Evolutionary conservation across 768 basidiomycete genomes (phyloP), one percentile per base, ranked within the genome.

Genomic region (Collybia sp.): DNA sequence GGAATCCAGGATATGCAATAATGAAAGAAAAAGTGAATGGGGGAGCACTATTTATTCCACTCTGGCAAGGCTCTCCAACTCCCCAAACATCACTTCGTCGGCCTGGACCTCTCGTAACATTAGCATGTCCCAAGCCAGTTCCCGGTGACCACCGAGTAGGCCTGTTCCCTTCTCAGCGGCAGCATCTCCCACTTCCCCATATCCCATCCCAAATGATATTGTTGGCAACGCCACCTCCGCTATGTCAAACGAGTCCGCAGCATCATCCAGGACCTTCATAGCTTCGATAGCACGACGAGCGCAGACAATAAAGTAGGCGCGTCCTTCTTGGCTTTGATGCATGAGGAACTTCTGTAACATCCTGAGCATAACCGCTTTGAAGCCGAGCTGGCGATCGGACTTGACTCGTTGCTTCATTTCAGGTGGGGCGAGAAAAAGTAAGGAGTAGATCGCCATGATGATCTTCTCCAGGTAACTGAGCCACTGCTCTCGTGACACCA

Each of bases 141-240:
- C 86, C 50, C 83, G 79, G 58, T 84, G 75, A 6, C 83, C 83
- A 44, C 82, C 86, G 30, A 90, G 68, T 44, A 92, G 62, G 2
- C 89, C 89, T 15, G 80, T 83, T 6, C 90, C 90, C 49, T 73
- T 80, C 61, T 92, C 88, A 40, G 75, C 66, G 9, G 70, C 70
- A 13, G 63, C 75, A 53, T 89, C 85, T 6, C 79, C 81, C 36
- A 77, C 73, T 58, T 90, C 90, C 1, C 84, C 80, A 56, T 85
- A 90, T 12, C 87, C 89, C 76, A 92, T 86, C n/a, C 88, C 89
- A 59, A 90, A 92, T 4, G 85, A 72, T 42, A 92, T 72, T 3
- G 79, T 76, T 4, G 88, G 75, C 41, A 70, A 70, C 13, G 73
- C 67, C 15, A 80, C 63, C 51, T 83, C 80, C 2, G 82, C 71